Conservation (phyloP, 208 protist species). For the Leishmania mexicana region DNA sequence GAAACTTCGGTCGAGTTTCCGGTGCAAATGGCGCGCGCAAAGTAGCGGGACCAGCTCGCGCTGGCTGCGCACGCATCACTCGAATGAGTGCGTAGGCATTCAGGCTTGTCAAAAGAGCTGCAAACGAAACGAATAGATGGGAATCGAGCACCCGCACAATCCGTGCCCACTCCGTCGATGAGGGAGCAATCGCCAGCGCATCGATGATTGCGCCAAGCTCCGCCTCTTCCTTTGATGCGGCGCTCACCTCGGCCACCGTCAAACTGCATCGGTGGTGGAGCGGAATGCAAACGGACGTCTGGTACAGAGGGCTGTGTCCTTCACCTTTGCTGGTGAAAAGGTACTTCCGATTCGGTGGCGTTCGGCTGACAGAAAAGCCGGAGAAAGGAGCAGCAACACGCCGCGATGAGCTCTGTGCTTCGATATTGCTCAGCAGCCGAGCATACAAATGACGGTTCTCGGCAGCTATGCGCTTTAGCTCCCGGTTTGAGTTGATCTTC, state of each 20-base stretch:
- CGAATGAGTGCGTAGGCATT: conserved; percentile 10
- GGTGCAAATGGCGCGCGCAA: no score
- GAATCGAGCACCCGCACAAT: conserved; percentile 16
- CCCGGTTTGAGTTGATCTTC: conserved; percentile 39
- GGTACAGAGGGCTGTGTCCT: conserved; percentile 15
- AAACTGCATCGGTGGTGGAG: conserved; percentile 31
- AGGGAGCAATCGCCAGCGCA: conserved; percentile 14
- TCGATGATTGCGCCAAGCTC: conserved; percentile 15
- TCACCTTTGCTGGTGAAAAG: not conserved
- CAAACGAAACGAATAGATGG: conserved; percentile 14
- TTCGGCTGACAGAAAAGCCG: not conserved
- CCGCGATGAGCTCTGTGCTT: conserved; percentile 5
- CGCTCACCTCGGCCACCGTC: conserved; percentile 9
- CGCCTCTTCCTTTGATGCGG: conserved; percentile 5
- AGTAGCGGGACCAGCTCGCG: not conserved
- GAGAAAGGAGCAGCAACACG: not conserved
- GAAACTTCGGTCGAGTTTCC: not conserved
- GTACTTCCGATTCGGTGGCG: not conserved
- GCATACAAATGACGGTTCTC: conserved; percentile 47
- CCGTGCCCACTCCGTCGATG: not conserved
- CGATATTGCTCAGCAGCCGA: conserved; percentile 37
- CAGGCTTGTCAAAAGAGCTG: not conserved
- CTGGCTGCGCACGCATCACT: not conserved
- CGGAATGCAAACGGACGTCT: conserved; percentile 35
- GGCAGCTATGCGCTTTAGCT: conserved; percentile 40